These are phyloP conservation scores for Fusarium musae DNA, from an alignment of 2,329 filamentous ascomycete species.

Conservation along the genomic window DNA sequence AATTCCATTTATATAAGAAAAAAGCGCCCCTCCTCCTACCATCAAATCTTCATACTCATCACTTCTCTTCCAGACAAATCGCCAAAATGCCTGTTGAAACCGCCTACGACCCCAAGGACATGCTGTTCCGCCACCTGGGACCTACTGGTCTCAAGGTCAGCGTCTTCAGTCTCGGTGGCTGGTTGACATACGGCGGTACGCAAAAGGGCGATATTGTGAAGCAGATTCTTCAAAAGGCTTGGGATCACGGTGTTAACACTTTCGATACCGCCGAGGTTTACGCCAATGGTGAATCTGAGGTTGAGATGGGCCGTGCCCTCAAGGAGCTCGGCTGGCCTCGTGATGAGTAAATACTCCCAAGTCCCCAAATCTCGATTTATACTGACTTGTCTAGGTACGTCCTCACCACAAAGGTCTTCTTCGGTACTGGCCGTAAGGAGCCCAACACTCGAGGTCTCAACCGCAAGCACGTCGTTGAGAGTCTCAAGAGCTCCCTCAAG, in stretches of 20 bases:
- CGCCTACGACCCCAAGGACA: conserved; percentile 43
- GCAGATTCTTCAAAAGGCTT: conserved; percentile 69
- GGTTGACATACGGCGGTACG: conserved; percentile 58
- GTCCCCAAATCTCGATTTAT: fast-evolving
- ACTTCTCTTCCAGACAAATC: not conserved
- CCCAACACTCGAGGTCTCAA: conserved; percentile 71
- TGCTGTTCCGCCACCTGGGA: conserved; percentile 43
- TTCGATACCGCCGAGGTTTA: conserved; percentile 70
- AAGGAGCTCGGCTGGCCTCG: conserved; percentile 68
- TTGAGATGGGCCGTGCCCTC: conserved; percentile 70
- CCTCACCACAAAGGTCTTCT: conserved; percentile 57
- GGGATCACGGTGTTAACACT: conserved; percentile 69
- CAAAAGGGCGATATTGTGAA: conserved; percentile 70
- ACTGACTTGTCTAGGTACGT: conserved; percentile 52
- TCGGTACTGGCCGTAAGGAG: conserved; percentile 45
- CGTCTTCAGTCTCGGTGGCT: conserved; percentile 42
- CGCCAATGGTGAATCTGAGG: conserved; percentile 69
- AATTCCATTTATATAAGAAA: conserved; percentile 13
- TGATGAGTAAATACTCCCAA: conserved; percentile 54
- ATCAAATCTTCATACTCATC: not conserved
- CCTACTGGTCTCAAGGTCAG: conserved; percentile 44
- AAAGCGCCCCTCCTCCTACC: not conserved
- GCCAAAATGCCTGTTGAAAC: conserved; percentile 38
- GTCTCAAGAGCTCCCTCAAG: conserved; percentile 41
- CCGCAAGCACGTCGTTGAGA: conserved; percentile 73